Evolutionary conservation across 2,329 filamentous ascomycete species (phyloP), one percentile per base, ranked within the genome.

Genomic region (Harringtonia lauricola): DNA sequence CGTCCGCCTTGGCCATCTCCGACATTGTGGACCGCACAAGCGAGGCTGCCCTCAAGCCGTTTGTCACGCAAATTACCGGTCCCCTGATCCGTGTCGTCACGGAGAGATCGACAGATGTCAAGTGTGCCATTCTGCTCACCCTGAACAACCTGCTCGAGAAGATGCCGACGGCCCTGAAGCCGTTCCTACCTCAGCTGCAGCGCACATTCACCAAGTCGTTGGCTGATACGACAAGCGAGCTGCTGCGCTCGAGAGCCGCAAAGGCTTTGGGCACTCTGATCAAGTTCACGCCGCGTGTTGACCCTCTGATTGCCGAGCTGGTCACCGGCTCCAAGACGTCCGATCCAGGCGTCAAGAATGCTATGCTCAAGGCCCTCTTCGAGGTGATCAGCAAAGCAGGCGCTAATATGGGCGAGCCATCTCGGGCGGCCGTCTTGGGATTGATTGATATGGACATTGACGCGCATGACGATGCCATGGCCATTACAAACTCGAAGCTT

Each of bases 41-140:
- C 61, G 79, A 87, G 52, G 82, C 88, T 47, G 81, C 89, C 18
- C 70, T 98, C 49, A 94, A 92, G 64, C 87, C 89, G 8, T 96
- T 94, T 56, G 92, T 98, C 47, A 95, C 90, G 26, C 89, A 95
- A 58, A 95, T 98, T 54, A 96, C 94, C 6, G 92, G 92, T 59
- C 92, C 94, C 19, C 76, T 98, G 43, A 98, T 98, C 62, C 86
- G 92, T 74, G 90, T 96, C 19, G 89, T 98, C 17, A 95, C 92
- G 6, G 92, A 98, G 62, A 81, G 90, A 49, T 95, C 92, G 3
- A 88, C 88, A 3, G 94, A 98, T 41, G 88, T 98, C 63, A 96
- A 95, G 67, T 83, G 86, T 48, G 92, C 92, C 35, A 95, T 98
- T 59, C 71, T 98, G 48, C 74, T 94, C 43, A 95, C 92, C 0